Base-by-base conservation (phyloP, 164 flowering plant genomes). In the Taxillus chinensis region DNA sequence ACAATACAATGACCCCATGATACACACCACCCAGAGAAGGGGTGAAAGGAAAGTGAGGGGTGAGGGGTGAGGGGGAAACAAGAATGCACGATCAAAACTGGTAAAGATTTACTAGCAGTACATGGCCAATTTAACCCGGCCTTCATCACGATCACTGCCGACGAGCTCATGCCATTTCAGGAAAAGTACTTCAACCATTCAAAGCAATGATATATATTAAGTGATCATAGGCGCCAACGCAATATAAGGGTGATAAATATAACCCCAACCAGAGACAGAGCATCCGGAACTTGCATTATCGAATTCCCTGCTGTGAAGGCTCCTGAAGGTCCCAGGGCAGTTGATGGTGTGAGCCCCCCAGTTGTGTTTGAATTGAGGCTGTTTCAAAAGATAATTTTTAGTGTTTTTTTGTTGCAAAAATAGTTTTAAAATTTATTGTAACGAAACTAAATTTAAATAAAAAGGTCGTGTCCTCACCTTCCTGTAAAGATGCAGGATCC, bases 401-500 rank as follows among this genome's bases (percentile, higher is more conserved):
- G 27, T 27, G 27, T 27, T 27, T 27, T 27, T 27, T 27, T 27
- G 27, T 27, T 27, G 27, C 27, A 27, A 27, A 27, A 27, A 27
- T 0, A 0, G 2, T 0, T 27, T 27, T 27, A 27, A 27, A 27
- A 0, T 27, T 27, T 27, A 0, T 27, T 27, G 27, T 27, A 27
- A 27, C 27, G 27, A 27, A 27, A 27, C 27, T 27, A 27, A 27
- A 27, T 27, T 27, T 27, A 27, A 27, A 27, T 27, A 27, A 27
- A 27, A 27, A 27, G 27, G 27, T 27, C 27, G 0, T 27, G 27
- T 60, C 45, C 78, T 75, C 64, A 83, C 96, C 90, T 84, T 68
- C 90, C 96, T 2, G 89, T 17, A 55, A 76, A 89, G 45, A 60
- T 62, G 53, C 96, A 89, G 8, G 87, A 73, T 54, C 85, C 85